Evolutionary conservation across 768 basidiomycete species (phyloP).

Genomic region (Suillus subluteus): DNA sequence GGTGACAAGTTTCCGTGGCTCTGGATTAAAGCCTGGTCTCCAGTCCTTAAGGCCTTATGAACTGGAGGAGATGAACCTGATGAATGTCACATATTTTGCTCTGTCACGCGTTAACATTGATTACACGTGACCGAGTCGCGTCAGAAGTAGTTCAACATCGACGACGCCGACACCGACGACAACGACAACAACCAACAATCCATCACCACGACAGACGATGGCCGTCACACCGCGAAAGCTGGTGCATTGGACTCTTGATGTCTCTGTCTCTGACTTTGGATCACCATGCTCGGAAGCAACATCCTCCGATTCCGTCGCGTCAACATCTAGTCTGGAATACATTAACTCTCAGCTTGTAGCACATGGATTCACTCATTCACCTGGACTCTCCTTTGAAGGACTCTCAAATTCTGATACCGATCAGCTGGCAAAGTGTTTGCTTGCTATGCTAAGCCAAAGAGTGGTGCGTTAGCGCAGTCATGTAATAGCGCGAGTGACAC

Average conservation of each 20-base stretch:
- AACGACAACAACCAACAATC: not conserved
- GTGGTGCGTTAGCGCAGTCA: slow-evolving; percentile 53
- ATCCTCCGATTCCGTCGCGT: slow-evolving; percentile 50
- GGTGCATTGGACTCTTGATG: slow-evolving; percentile 55
- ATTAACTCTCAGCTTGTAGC: slow-evolving; percentile 82
- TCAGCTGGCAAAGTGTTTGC: slow-evolving; percentile 69
- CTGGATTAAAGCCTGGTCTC: not conserved
- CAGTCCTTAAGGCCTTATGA: not conserved
- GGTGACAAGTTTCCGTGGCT: not conserved
- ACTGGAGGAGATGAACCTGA: not conserved
- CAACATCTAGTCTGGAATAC: slow-evolving; percentile 70
- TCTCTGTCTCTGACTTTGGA: slow-evolving; percentile 45
- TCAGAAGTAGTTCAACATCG: slow-evolving; percentile 12
- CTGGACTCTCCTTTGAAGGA: slow-evolving; percentile 72
- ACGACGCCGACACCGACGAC: not conserved
- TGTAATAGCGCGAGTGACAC: not conserved
- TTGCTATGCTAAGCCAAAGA: slow-evolving; percentile 75
- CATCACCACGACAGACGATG: slow-evolving; percentile 15
- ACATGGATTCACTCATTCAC: slow-evolving; percentile 70
- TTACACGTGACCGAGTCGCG: slow-evolving; percentile 35
- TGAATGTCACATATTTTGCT: not conserved
- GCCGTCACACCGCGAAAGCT: slow-evolving; percentile 45
- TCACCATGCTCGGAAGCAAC: slow-evolving; percentile 47
- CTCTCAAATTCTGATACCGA: slow-evolving; percentile 58
- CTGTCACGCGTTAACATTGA: slow-evolving; percentile 4